Evolutionary conservation across 768 basidiomycete species (phyloP).

Genomic region (Amanita rimosa): DNA sequence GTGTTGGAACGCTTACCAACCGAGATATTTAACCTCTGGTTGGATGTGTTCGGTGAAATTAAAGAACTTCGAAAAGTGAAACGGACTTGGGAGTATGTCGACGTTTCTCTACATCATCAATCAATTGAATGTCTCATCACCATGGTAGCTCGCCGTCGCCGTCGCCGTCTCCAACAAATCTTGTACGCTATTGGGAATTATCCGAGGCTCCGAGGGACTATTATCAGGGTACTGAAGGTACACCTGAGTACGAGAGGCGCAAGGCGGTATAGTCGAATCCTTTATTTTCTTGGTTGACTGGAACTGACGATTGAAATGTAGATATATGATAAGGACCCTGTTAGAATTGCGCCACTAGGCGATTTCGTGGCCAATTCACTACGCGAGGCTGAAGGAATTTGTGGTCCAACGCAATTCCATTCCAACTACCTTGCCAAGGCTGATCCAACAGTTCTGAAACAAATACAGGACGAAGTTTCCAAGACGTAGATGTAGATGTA

Average conservation of each 20-base stretch:
- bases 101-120: slow-evolving; percentile 3
- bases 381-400: slow-evolving; percentile 49
- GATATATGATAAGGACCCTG: slow-evolving; percentile 62
- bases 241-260: slow-evolving; percentile 67
- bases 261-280: slow-evolving; percentile 37
- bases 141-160: slow-evolving; percentile 13
- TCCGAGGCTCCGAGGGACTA: slow-evolving; percentile 45
- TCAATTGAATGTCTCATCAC: background rate
- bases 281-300: slow-evolving; percentile 4
- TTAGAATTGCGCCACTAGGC: slow-evolving; percentile 57
- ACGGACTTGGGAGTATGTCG: slow-evolving; percentile 18
- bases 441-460: slow-evolving; percentile 65
- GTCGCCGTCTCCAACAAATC: slow-evolving; percentile 24
- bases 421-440: slow-evolving; percentile 47
- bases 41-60: slow-evolving; percentile 81
- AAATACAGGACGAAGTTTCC: slow-evolving; percentile 46
- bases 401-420: slow-evolving; percentile 51
- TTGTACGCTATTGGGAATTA: slow-evolving; percentile 63
- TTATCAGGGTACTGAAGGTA: slow-evolving; percentile 56
- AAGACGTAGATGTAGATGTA: slow-evolving; percentile 12
- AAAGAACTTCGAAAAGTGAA: slow-evolving; percentile 40
- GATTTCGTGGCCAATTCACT: slow-evolving; percentile 46
- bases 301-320: slow-evolving; percentile 18
- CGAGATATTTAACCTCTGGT: slow-evolving; percentile 81
- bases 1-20: slow-evolving; percentile 59